Conservation (phyloP, 1,284 basidiomycete species). For the Cystobasidium pallidum region DNA sequence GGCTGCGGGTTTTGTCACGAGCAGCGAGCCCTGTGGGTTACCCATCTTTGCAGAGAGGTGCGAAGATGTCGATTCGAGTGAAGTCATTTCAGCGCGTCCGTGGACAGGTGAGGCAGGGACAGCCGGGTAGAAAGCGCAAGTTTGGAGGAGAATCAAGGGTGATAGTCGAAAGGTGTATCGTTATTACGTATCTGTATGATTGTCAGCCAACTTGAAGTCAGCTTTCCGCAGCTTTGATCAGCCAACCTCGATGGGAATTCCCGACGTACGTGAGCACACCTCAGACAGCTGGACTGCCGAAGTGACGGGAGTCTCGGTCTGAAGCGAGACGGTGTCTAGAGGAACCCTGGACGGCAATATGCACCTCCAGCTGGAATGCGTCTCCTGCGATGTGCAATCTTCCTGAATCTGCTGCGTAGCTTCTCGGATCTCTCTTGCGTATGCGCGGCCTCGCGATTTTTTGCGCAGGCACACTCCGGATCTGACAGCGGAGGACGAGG, state of each 20-base stretch:
- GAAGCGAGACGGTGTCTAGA: too few species aligned
- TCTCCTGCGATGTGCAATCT: neutral
- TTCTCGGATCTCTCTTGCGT: neutral
- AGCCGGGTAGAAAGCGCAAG: neutral
- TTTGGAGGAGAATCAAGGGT: too few species aligned
- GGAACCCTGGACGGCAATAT: neutral
- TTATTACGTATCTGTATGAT: too few species aligned
- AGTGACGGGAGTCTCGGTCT: too few species aligned
- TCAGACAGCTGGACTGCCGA: conserved; percentile 1
- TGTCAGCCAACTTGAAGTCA: too few species aligned
- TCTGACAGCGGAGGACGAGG: neutral
- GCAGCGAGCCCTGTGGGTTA: conserved; percentile 20
- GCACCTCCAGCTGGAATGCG: too few species aligned
- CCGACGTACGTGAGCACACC: conserved; percentile 1
- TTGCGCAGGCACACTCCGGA: neutral
- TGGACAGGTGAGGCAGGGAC: neutral
- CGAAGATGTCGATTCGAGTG: conserved; percentile 29
- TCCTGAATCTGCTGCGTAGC: neutral
- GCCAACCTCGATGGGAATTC: neutral
- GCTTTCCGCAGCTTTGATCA: neutral
- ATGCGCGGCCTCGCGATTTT: neutral
- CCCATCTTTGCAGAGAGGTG: conserved; percentile 29
- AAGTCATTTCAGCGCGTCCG: conserved; percentile 11
- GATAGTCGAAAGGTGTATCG: too few species aligned
- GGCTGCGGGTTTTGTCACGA: neutral